Evolutionary conservation across 179 eudicot species (phyloP).

Genomic region (Silene coronaria): DNA sequence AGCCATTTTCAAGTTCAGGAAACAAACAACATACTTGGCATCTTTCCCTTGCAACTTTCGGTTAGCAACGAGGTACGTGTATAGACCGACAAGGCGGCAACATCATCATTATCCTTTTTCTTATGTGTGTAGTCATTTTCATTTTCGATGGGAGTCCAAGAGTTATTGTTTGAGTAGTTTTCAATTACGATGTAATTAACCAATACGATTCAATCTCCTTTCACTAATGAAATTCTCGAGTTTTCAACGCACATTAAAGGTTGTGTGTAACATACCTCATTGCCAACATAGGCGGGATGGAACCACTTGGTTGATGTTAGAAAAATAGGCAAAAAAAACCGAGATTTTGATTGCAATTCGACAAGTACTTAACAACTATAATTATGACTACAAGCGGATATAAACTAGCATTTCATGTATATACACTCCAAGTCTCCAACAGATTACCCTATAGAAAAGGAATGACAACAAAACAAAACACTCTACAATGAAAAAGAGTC

Average conservation of each 20-base stretch:
- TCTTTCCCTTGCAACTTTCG: neutral
- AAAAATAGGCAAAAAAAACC: neutral
- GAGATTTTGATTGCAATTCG: neutral
- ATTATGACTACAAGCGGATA: constrained; percentile 14
- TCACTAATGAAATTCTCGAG: too few species aligned
- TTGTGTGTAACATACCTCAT: too few species aligned
- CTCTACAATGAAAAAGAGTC: neutral
- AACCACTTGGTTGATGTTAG: too few species aligned
- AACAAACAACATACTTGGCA: neutral
- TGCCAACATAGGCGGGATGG: too few species aligned
- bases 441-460: neutral
- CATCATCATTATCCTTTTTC: too few species aligned
- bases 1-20: neutral
- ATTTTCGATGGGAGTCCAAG: too few species aligned
- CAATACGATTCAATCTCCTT: too few species aligned
- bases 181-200: too few species aligned
- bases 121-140: too few species aligned
- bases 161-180: too few species aligned
- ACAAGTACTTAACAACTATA: constrained; percentile 16
- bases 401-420: constrained; percentile 20
- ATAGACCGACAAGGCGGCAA: neutral
- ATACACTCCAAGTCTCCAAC: constrained; percentile 16
- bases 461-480: neutral
- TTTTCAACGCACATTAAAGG: too few species aligned
- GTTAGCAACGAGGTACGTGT: neutral